phyloP scores from a whole-genome alignment of 2,329 filamentous ascomycete species.

The Monosporascus sp. region DNA sequence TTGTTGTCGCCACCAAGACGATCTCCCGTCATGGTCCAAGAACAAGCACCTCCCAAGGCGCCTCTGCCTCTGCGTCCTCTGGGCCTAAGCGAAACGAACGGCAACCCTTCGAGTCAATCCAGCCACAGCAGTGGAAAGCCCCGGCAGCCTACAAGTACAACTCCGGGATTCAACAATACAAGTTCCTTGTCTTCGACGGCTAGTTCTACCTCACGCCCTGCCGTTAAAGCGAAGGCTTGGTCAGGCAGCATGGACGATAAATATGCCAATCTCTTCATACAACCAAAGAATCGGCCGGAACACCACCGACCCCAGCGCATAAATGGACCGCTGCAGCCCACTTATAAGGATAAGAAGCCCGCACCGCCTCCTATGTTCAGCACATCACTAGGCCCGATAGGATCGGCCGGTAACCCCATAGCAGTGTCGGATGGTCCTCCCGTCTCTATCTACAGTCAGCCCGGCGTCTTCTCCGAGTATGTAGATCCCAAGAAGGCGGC shows the following conservation, averaged over 20 bases:
- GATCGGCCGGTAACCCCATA: constrained; percentile 24
- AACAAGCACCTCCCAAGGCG: constrained; percentile 40
- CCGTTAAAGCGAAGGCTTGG: constrained; percentile 22
- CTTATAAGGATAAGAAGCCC: constrained; percentile 41
- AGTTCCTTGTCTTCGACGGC: constrained; percentile 7
- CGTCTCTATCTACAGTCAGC: constrained; percentile 28
- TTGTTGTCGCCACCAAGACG: constrained; percentile 3
- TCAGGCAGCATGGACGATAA: constrained; percentile 41
- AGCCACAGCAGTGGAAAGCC: constrained; percentile 7
- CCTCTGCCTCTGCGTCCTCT: constrained; percentile 31
- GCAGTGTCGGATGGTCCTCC: constrained; percentile 17
- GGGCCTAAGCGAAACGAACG: constrained; percentile 22
- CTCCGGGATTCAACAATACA: constrained; percentile 7
- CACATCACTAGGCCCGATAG: constrained; percentile 29
- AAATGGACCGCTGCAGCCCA: constrained; percentile 41
- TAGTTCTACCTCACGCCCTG: constrained; percentile 11
- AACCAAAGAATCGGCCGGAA: constrained; percentile 50
- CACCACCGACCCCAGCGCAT: constrained; percentile 48
- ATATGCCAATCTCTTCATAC: constrained; percentile 48
- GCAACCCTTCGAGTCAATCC: constrained; percentile 14
- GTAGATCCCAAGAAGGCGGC: constrained; percentile 67
- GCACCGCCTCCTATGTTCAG: constrained; percentile 43
- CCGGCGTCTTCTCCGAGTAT: constrained; percentile 51
- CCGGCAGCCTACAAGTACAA: constrained; percentile 7
- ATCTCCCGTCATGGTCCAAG: constrained; percentile 38